Base-by-base conservation (phyloP, 306 rosid species). In the Biancaea sappan region DNA sequence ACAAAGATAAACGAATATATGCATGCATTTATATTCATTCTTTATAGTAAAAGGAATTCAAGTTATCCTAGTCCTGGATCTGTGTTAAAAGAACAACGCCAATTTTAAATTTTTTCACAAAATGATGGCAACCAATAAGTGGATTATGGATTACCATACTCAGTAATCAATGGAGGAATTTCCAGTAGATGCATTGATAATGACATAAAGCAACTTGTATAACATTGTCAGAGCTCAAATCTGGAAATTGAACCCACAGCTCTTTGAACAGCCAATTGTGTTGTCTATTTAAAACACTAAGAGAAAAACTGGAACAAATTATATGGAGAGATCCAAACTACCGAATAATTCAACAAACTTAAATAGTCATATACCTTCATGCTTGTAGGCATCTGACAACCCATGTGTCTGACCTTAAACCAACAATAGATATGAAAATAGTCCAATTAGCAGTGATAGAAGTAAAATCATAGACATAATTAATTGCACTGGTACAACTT, bases 321-420 rank as follows among this genome's bases (percentile, higher is more conserved):
- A 54, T 57, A 53, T 34, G 57, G 12, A 65, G 29, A 48, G 15
- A 50, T 72, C 47, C 47, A 63, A 66, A 10, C 50, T 16, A 67
- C 46, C 8, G 44, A 35, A 68, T 35, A 21, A 57, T 61, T 63
- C 15, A 38, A 50, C 72, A 54, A 73, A 54, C 66, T 43, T 44
- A 40, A 62, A 73, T 22, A 72, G 77, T 53, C 50, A 51, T 34
- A 44, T 57, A 84, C 89, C 93, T 86, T 83, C 84, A 47, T 80
- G 63, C 32, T 69, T 73, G 66, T 47, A 2, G 64, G 83, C 84
- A 69, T 82, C 85, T 14, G 87, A 72, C 14, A 77, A 77, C 57
- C 66, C 87, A 58, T 41, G 66, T 41, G 80, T 70, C 92, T 90
- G 77, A 82, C 80, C 85, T 74, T 74, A 70, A 66, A 72, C 61